Conservation (phyloP, 768 basidiomycete genomes). For the Austroboletus eburneus region DNA sequence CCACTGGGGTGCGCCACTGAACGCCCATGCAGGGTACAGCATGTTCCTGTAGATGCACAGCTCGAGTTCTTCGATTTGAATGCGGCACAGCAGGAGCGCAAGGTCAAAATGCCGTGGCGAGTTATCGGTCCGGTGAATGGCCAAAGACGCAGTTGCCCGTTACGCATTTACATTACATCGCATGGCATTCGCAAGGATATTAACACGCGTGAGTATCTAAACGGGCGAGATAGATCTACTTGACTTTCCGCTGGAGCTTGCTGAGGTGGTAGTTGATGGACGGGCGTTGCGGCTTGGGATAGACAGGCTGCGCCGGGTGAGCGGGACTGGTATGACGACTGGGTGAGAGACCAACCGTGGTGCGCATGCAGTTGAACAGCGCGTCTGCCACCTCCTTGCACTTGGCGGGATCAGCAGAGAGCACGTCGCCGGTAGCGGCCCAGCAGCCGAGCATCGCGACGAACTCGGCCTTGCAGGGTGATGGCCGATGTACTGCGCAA, state of each 20-base stretch:
- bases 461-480: slow-evolving; percentile 45
- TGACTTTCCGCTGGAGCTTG: slow-evolving; percentile 68
- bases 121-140: not conserved
- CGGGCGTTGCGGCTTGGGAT: slow-evolving; percentile 62
- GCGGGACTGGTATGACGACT: not conserved
- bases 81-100: not conserved
- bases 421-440: slow-evolving; percentile 68
- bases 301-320: slow-evolving; percentile 49
- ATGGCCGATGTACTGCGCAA: slow-evolving; percentile 7
- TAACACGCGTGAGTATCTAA: slow-evolving; percentile 17
- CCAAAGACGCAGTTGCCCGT: slow-evolving; percentile 2
- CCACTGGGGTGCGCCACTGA: slow-evolving; percentile 12
- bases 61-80: not conserved
- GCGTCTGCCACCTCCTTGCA: slow-evolving; percentile 59
- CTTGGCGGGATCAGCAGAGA: slow-evolving; percentile 38
- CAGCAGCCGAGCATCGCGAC: slow-evolving; percentile 82
- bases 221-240: slow-evolving; percentile 40
- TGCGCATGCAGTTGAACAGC: slow-evolving; percentile 81
- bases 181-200: slow-evolving; percentile 12
- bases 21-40: slow-evolving; percentile 18
- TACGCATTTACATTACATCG: slow-evolving; percentile 16
- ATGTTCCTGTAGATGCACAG: slow-evolving; percentile 8
- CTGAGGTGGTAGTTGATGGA: slow-evolving; percentile 90
- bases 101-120: not conserved
- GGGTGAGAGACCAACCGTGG: slow-evolving; percentile 52